Conservation (phyloP, 2,329 filamentous ascomycete genomes). For the Thielaviopsis euricoi region DNA sequence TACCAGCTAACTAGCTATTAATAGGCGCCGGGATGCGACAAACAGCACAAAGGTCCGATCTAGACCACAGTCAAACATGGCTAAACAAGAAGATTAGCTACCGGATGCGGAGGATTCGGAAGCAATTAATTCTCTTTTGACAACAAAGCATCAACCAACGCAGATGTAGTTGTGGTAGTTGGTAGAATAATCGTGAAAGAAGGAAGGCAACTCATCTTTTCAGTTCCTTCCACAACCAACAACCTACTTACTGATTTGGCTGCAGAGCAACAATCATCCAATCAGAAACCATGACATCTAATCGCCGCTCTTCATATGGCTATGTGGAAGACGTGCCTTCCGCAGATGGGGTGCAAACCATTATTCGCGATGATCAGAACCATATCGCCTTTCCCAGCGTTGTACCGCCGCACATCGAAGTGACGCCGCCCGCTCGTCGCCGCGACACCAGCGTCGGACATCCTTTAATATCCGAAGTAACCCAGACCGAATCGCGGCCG, state of each 20-base stretch:
- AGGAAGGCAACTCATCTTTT: background rate
- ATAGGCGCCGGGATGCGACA: background rate
- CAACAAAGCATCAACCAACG: too few relatives aligned
- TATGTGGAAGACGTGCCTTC: background rate
- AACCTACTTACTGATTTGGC: background rate
- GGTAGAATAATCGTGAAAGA: too few relatives aligned
- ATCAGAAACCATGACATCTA: background rate
- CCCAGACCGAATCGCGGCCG: background rate
- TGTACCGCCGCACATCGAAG: slow-evolving; percentile 5
- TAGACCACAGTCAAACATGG: background rate
- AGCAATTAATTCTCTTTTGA: too few relatives aligned
- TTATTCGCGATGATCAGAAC: background rate
- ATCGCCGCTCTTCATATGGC: background rate
- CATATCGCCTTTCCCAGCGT: background rate
- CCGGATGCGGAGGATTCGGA: background rate
- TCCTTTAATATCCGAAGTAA: slow-evolving; percentile 10
- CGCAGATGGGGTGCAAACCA: background rate
- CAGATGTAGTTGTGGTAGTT: background rate
- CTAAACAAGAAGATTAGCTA: background rate
- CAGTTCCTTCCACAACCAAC: background rate
- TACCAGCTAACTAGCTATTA: too few relatives aligned
- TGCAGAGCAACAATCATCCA: background rate
- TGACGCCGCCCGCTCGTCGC: background rate
- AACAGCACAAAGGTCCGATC: background rate
- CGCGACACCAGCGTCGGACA: background rate